These are phyloP conservation scores for Kodamaea laetipori DNA, from an alignment of 805 yeast species.

Conservation along the genomic window DNA sequence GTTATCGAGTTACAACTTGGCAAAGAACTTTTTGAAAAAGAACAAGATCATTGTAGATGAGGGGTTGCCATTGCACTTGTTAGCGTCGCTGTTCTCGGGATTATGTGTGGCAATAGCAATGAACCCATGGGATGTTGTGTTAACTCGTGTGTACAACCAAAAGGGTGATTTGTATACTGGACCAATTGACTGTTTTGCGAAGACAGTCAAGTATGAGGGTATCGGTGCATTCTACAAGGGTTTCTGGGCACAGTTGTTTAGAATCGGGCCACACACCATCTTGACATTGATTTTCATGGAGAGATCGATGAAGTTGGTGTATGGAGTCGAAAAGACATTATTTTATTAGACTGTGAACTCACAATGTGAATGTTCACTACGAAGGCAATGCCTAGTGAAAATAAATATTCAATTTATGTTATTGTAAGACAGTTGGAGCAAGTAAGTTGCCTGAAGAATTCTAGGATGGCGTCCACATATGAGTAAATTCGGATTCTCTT, in stretches of 20 bases:
- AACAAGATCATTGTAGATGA: conserved; percentile 57
- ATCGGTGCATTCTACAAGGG: conserved; percentile 88
- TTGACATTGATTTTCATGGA: conserved; percentile 92
- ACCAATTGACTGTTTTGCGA: conserved; percentile 83
- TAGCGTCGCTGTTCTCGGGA: conserved; percentile 79
- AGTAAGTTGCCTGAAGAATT: too few species aligned
- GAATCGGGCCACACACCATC: conserved; percentile 95
- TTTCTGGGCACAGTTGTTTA: conserved; percentile 85
- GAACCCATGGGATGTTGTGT: conserved; percentile 97
- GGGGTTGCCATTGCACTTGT: conserved; percentile 63
- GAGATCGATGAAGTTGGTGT: conserved; percentile 73
- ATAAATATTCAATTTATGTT: too few species aligned
- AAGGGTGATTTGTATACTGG: conserved; percentile 84
- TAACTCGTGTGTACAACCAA: conserved; percentile 95
- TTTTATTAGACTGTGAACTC: not conserved
- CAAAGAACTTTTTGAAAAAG: conserved; percentile 63
- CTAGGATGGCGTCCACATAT: too few species aligned
- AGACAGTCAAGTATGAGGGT: conserved; percentile 87
- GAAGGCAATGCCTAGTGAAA: too few species aligned
- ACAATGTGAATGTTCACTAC: too few species aligned
- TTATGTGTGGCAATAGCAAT: conserved; percentile 90
- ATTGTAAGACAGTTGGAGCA: too few species aligned
- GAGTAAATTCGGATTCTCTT: too few species aligned
- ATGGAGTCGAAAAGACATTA: conserved; percentile 28
- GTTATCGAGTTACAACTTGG: conserved; percentile 82